Base-by-base conservation (phyloP, 2,329 filamentous ascomycete genomes). In the Penicillium vulpinum region DNA sequence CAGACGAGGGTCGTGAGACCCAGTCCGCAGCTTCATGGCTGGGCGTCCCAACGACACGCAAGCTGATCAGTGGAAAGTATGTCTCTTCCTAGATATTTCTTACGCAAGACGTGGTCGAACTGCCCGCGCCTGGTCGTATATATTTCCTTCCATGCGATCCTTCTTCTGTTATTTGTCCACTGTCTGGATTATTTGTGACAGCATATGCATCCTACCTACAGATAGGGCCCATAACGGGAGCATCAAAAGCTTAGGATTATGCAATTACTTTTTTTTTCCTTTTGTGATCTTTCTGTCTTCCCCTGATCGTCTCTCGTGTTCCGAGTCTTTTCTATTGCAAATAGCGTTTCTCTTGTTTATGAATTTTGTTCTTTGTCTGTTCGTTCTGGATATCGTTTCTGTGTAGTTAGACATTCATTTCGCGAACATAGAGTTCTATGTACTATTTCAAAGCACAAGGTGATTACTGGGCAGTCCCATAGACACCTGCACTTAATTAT, bases 11-110 rank as follows among this genome's bases (percentile, higher is more conserved):
- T 6, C 65, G 66, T 39, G 67, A 71, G 46, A 67, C 73, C 15
- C 63, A 60, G 11, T 75, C 58, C 31, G 64, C 62, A 7, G 62
- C 64, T 66, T 75, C 58, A 31, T 96, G 91, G 91, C 82, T 83
- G 28, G 83, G 86, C 39, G 83, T 95, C 36, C 84, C 85, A 11
- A 80, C 83, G 5, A 77, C 81, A 52, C 85, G 84, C 73, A 92
- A 88, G 76, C 72, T 94, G 62, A 81, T 89, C 24, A 87, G 85
- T 69, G 91, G 90, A 45, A 89, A 88, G 75, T 96, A 94, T 73
- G 85, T 90, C 66, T 84, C 85, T 52, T 66, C 69, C 51, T 79
- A 62, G 69, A 47, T 33, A 35, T 44, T 21, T 21, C 47, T 39
- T 44, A 33, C 33, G 35, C 51, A 52, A 16, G 40, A 22, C n/a